Evolutionary conservation across 164 flowering plant species (phyloP), one percentile per base, ranked within the genome.

Genomic region (Magnolia kwangsiensis): DNA sequence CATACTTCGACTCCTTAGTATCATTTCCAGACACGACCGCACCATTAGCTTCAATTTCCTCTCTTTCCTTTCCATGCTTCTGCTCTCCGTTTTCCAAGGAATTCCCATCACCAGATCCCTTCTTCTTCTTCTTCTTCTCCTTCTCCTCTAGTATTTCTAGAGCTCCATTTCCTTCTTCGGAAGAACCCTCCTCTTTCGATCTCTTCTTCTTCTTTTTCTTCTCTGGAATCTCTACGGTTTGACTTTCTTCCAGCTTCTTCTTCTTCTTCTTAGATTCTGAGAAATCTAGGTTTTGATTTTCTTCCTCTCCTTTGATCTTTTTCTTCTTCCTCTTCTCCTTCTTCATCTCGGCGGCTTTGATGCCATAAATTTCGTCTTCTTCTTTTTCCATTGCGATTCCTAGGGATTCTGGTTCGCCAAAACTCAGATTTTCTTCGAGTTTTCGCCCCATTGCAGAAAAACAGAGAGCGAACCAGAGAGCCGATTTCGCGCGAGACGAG

Each of bases 11-110:
- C 27, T 80, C 86, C 16, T 83, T 80, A 13, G 73, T 82, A 63
- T 81, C 77, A 51, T 84, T 84, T 16, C 96, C 93, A 8, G 89
- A 82, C 14, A 91, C 93, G 37, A 80, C 75, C 69, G 90, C 89
- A 7, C 76, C 77, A 21, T 78, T 79, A 3, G 49, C 77, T 18
- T 69, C 74, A 23, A 7, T 27, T 29, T 19, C 73, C 69, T 77
- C 77, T 45, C 51, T 74, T 19, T 61, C 67, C 4, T 21, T 71
- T 31, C 73, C 68, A 24, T 59, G 37, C 11, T 20, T 23, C 50
- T 75, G 65, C 21, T 21, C 72, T 23, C 20, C 73, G 67, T 71
- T 71, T 23, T 24, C 69, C 13, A 16, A 50, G 16, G 49, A 21
- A 27, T 5, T 19, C 7, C 50, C 31, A 16, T 29, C 23, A 20